phyloP scores from a whole-genome alignment of 345 rosid species.

The Gossypioides kirkii region DNA sequence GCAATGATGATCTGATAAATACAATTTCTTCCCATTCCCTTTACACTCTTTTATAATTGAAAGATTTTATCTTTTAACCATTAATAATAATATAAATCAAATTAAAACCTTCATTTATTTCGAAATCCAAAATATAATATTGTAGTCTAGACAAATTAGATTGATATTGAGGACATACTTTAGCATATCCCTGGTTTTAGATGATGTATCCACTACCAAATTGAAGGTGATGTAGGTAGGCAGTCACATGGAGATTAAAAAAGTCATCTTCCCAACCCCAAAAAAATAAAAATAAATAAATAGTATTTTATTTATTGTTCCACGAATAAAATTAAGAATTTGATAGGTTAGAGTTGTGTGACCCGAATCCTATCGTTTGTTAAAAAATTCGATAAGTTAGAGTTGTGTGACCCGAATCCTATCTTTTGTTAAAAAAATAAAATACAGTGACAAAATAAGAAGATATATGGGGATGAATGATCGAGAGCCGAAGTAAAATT shows the following conservation, averaged over 20 bases:
- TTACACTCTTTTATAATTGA: neutral
- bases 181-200: constrained; percentile 29
- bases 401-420: no score
- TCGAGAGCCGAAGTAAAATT: no score
- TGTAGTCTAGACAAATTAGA: neutral
- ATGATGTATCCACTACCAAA: constrained; percentile 28
- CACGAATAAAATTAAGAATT: no score
- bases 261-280: constrained; percentile 33
- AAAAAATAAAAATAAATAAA: constrained; percentile 21
- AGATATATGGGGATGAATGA: no score
- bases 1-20: no score
- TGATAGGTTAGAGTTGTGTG: no score
- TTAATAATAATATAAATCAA: neutral
- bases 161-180: neutral
- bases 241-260: constrained; percentile 43
- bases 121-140: neutral
- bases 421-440: no score
- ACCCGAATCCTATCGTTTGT: no score
- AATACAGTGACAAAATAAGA: no score
- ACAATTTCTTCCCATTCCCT: no score
- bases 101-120: neutral
- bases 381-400: no score
- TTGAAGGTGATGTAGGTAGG: constrained; percentile 35
- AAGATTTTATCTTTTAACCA: neutral
- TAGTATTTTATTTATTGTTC: no score